These are phyloP conservation scores for Euptelea pleiosperma DNA, from an alignment of 164 flowering plant genomes.

Conservation along the genomic window DNA sequence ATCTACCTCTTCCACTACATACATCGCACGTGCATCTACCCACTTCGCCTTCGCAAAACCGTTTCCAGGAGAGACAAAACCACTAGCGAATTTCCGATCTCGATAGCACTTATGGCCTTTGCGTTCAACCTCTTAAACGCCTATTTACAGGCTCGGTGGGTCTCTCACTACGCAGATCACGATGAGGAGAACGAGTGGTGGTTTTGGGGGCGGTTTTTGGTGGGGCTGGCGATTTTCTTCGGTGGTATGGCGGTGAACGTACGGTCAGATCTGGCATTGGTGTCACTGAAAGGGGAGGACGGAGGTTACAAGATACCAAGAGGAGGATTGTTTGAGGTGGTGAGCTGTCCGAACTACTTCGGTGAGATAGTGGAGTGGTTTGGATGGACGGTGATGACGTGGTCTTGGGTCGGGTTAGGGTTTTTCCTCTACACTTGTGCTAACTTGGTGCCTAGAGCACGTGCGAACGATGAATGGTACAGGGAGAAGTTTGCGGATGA, in stretches of 20 bases:
- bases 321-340: slow-evolving; percentile 78
- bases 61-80: slow-evolving; percentile 4
- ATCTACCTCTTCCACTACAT: slow-evolving; percentile 75
- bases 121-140: slow-evolving; percentile 63
- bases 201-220: slow-evolving; percentile 56
- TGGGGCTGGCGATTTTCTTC: slow-evolving; percentile 50
- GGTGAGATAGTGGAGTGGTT: slow-evolving; percentile 94
- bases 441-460: slow-evolving; percentile 80
- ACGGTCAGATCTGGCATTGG: slow-evolving; percentile 57
- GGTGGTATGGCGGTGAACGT: slow-evolving; percentile 63
- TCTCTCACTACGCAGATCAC: slow-evolving; percentile 58
- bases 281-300: slow-evolving; percentile 48
- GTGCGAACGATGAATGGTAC: slow-evolving; percentile 70
- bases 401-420: slow-evolving; percentile 79
- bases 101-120: slow-evolving; percentile 64
- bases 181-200: slow-evolving; percentile 25
- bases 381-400: slow-evolving; percentile 83
- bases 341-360: slow-evolving; percentile 84
- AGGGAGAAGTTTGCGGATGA: slow-evolving; percentile 78
- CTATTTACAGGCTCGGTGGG: slow-evolving; percentile 68
- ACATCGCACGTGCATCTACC: slow-evolving; percentile 80
- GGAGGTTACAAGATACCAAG: slow-evolving; percentile 75
- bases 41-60: slow-evolving; percentile 41
- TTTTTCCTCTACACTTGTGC: slow-evolving; percentile 80
- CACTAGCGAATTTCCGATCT: slow-evolving; percentile 41